Evolutionary conservation across 176 grass and related monocot species (phyloP), one percentile per base, ranked within the genome.

Genomic region (Eragrostis nindensis): DNA sequence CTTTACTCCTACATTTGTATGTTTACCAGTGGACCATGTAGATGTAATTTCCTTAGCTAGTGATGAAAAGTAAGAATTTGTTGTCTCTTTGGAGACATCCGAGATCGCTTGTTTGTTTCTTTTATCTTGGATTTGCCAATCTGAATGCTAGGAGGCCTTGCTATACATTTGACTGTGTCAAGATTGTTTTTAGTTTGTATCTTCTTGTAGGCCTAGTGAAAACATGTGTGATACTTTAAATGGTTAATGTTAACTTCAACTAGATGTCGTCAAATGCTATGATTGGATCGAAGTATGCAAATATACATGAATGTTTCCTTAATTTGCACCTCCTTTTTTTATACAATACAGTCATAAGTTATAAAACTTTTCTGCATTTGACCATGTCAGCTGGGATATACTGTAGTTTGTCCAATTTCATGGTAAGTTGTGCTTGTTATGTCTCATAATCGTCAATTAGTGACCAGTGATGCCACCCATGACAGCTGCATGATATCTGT

Each of bases 321-420:
- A 39, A 15, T 38, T 36, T 24, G 18, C 25, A 16, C 13, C 8
- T 14, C 5, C 8, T 25, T 60, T 79, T 78, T 10, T 11, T 27
- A 48, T 18, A 69, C 27, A 50, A 40, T 40, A 18, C 18, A 61
- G 21, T 61, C 36, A 25, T 48, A 50, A 50, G 11, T 52, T 39
- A 29, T 39, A 77, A 46, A 59, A 25, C 40, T 19, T 11, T 46
- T 12, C 46, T 68, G 63, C 60, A 7, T 49, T 1, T 54, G 3
- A 66, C 26, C 66, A 66, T 39, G 29, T 48, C 54, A 68, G 41
- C 29, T 79, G 78, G 38, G 32, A 73, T 1, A 65, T 44, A 26
- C 8, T 24, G 18, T 12, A 66, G 26, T 57, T 67, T 47, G 60
- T 73, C 68, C 46, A 38, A 12, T 26, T 65, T 53, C 55, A 16